Evolutionary conservation across 164 flowering plant species (phyloP).

Genomic region (Dillenia turbinata): DNA sequence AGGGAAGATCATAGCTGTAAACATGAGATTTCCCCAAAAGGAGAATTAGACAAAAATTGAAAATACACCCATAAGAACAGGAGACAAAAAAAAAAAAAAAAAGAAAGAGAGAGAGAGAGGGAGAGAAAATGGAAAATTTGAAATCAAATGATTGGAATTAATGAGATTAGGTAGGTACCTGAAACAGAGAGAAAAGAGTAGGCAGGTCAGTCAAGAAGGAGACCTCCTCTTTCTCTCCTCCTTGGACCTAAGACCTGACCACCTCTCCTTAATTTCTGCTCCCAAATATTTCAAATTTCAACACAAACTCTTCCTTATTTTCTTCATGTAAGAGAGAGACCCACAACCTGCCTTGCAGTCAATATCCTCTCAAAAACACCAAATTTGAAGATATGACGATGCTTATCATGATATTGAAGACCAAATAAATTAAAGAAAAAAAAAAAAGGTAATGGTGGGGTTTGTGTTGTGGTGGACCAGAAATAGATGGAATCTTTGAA

Average conservation of each 20-base stretch:
- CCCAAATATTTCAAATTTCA: too few relatives aligned
- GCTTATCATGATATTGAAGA: neutral
- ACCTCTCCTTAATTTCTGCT: neutral
- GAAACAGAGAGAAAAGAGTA: neutral
- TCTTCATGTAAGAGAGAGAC: too few relatives aligned
- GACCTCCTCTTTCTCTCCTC: neutral
- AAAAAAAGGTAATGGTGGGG: neutral
- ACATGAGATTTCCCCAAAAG: too few relatives aligned
- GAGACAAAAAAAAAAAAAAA: neutral
- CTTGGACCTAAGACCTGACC: neutral
- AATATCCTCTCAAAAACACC: neutral
- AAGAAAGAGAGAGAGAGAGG: neutral
- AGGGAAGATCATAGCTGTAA: too few relatives aligned
- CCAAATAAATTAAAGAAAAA: neutral
- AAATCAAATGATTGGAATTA: neutral
- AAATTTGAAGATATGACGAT: too few relatives aligned
- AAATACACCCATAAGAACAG: too few relatives aligned
- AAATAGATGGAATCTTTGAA: slow-evolving; percentile 22
- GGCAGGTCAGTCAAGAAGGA: slow-evolving; percentile 3
- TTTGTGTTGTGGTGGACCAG: slow-evolving; percentile 10
- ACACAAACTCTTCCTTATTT: too few relatives aligned
- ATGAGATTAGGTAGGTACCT: slow-evolving; percentile 13
- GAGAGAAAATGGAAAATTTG: slow-evolving; percentile 1
- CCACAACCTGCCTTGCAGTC: neutral
- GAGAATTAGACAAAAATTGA: too few relatives aligned